Evolutionary conservation across 768 basidiomycete genomes (phyloP), one percentile per base, ranked within the genome.

Genomic region (Mrakia blollopis): DNA sequence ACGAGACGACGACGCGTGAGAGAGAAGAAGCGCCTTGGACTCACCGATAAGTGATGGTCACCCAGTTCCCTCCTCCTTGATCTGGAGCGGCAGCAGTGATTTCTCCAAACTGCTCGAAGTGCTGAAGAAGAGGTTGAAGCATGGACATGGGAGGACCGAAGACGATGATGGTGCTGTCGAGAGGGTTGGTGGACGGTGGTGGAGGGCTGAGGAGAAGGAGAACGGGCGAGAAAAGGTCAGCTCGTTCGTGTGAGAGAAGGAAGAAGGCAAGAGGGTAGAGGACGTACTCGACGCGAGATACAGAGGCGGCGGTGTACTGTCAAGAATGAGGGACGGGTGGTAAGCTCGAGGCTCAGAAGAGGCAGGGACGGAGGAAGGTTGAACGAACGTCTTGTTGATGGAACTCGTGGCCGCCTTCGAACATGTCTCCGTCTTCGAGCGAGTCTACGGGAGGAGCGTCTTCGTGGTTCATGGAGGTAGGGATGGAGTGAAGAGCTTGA

Each of bases 81-180:
- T 90, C 88, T 14, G 87, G 87, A 67, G 92, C 89, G 0, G 90
- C 86, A 25, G 90, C 90, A 3, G 90, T 90, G 47, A 89, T 84
- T 21, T 88, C 88, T 11, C 91, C 92, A 13, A 82, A 79, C 25
- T 80, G 77, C 9, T 81, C 62, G 30, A 95, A 84, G 62, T 80
- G 76, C 23, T 80, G 74, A 74, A 82, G 74, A 39, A 83, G 74
- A 23, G 89, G 81, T 72, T 87, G 88, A 82, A 90, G 91, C 81
- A 89, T 89, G 83, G 93, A 91, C 44, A 88, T 85, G 8, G 93
- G 92, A 82, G 93, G 95, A n/a, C 93, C 93, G 78, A 93, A 95
- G 72, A 95, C 89, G 80, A 93, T 86, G 50, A 95, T 86, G 21
- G 80, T 62, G 47, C 65, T 41, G 13, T 54, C 65, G 41, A 69